Percentiles rank a stretch among this genome's conserved stretches.
Evolutionary conservation across 2,329 filamentous ascomycete species (phyloP).

Genomic region (Leptographium flavum): DNA sequence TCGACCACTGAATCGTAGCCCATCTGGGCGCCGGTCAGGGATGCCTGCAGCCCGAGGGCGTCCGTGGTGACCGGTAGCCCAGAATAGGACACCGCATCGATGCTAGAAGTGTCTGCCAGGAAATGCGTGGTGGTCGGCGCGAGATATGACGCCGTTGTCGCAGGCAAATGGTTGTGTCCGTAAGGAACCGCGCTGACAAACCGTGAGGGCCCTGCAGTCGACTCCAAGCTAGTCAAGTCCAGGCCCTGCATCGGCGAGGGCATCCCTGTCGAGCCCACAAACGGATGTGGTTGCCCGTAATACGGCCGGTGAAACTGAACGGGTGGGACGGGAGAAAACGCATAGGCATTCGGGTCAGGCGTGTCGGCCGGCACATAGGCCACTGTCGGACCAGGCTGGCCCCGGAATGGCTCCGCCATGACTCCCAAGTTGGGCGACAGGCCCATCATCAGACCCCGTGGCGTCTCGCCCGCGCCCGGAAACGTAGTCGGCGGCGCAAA

Average conservation of each 20-base stretch:
- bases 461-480: slow-evolving; percentile 1
- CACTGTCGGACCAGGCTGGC: slow-evolving; percentile 7
- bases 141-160: slow-evolving; percentile 14
- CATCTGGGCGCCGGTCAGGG: slow-evolving; percentile 13
- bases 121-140: slow-evolving; percentile 15
- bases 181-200: slow-evolving; percentile 13
- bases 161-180: slow-evolving; percentile 12
- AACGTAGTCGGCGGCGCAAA: slow-evolving; percentile 12
- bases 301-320: slow-evolving; percentile 7
- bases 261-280: slow-evolving; percentile 3
- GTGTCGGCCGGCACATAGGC: slow-evolving; percentile 7
- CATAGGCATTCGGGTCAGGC: slow-evolving; percentile 8
- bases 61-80: slow-evolving; percentile 15
- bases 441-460: neutral
- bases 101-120: slow-evolving; percentile 16
- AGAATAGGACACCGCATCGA: slow-evolving; percentile 21
- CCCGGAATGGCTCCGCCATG: neutral
- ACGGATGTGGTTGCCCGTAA: neutral
- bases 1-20: slow-evolving; percentile 20
- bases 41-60: slow-evolving; percentile 23
- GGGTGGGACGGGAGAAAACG: slow-evolving; percentile 9
- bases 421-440: slow-evolving; percentile 6
- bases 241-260: slow-evolving; percentile 12
- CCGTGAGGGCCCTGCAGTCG: slow-evolving; percentile 3
- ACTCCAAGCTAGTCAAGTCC: slow-evolving; percentile 8